These are phyloP conservation scores for Sporobolomyces pararoseus DNA, from an alignment of 768 basidiomycete species.

Conservation along the genomic window DNA sequence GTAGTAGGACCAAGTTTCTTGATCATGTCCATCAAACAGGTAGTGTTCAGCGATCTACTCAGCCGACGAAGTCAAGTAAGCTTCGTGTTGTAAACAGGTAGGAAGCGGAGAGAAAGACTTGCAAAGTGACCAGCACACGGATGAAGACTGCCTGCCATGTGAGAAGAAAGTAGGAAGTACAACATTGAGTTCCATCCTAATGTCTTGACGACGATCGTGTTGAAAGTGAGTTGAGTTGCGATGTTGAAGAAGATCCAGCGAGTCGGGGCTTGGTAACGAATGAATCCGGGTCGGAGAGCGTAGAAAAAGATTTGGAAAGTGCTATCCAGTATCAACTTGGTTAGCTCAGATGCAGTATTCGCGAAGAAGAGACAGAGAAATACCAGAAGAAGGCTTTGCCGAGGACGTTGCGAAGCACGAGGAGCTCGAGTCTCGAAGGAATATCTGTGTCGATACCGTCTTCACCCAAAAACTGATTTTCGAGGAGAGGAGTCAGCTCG, in stretches of 20 bases:
- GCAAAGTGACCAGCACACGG: constrained; percentile 90
- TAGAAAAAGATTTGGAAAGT: constrained; percentile 99
- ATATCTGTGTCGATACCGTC: constrained; percentile 96
- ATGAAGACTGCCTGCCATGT: constrained; percentile 94
- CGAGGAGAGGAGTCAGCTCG: background rate
- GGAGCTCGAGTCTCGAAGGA: constrained; percentile 76
- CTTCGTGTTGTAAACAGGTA: too few species aligned
- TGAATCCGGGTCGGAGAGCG: constrained; percentile 88
- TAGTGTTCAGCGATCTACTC: constrained; percentile 83
- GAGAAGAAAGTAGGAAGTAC: constrained; percentile 82
- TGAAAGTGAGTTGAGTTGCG: constrained; percentile 63
- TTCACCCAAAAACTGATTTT: constrained; percentile 70
- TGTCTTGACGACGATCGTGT: constrained; percentile 58
- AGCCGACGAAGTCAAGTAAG: background rate
- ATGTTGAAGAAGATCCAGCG: constrained; percentile 82
- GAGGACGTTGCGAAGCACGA: constrained; percentile 86
- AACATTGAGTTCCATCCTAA: constrained; percentile 55
- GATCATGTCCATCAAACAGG: constrained; percentile 76
- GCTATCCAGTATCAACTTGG: too few species aligned
- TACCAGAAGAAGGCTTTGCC: constrained; percentile 98
- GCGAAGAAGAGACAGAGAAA: too few species aligned
- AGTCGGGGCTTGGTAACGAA: constrained; percentile 74
- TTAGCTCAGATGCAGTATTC: too few species aligned
- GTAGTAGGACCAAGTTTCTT: constrained; percentile 97
- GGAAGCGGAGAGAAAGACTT: background rate